phyloP scores from a whole-genome alignment of 768 basidiomycete species.

The Tricholoma furcatifolium region DNA sequence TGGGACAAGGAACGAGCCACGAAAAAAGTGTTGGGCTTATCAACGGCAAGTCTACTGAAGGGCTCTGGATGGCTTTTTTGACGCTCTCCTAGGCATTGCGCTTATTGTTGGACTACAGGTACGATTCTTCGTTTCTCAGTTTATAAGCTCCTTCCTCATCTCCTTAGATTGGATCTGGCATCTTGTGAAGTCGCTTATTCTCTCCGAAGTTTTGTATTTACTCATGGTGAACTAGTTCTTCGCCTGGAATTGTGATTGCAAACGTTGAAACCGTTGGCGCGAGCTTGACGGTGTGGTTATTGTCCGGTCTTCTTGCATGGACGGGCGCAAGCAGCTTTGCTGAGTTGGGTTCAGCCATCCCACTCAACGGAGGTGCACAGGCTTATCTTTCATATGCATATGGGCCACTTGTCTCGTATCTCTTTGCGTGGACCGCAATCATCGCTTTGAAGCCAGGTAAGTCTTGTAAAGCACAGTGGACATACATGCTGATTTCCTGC shows the following conservation, averaged over 20 bases:
- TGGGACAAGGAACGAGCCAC: constrained; percentile 39
- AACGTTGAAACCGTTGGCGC: constrained; percentile 90
- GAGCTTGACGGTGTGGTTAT: constrained; percentile 82
- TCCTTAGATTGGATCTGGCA: constrained; percentile 82
- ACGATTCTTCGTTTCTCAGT: constrained; percentile 10
- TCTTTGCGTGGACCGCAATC: constrained; percentile 95
- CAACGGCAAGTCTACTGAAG: constrained; percentile 55
- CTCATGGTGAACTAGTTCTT: constrained; percentile 56
- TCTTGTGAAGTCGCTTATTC: constrained; percentile 60
- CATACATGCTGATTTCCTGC: not conserved
- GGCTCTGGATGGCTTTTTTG: not conserved
- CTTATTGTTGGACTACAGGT: constrained; percentile 83
- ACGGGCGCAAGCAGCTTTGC: constrained; percentile 95
- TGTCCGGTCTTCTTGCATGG: constrained; percentile 86
- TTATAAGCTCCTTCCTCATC: not conserved
- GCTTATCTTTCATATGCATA: constrained; percentile 89
- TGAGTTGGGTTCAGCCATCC: constrained; percentile 88
- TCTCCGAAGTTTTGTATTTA: not conserved
- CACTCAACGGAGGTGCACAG: constrained; percentile 69
- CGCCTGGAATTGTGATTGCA: constrained; percentile 88
- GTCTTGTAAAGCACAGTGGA: not conserved
- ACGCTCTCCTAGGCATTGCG: constrained; percentile 61
- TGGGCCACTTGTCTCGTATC: constrained; percentile 82
- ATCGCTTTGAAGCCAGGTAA: constrained; percentile 82
- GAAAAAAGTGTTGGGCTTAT: constrained; percentile 78